Conservation (phyloP, 1,284 basidiomycete genomes). For the Albatrellus sp. region DNA sequence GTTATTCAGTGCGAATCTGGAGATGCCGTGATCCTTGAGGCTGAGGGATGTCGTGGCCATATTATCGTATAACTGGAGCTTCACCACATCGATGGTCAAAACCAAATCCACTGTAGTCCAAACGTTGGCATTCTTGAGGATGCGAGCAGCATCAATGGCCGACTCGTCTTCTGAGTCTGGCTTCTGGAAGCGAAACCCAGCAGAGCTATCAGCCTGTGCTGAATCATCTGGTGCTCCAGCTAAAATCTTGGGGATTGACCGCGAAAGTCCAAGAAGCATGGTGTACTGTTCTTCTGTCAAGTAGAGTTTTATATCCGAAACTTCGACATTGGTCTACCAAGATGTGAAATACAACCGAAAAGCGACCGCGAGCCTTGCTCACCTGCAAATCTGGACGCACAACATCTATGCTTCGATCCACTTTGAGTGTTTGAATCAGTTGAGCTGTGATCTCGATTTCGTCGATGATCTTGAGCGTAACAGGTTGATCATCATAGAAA, state of each 20-base stretch:
- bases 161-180: background rate
- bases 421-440: conserved; percentile 47
- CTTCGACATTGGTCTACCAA: conserved; percentile 53
- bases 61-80: conserved; percentile 85
- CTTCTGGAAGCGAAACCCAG: conserved; percentile 1
- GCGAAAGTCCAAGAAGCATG: conserved; percentile 60
- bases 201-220: conserved; percentile 16
- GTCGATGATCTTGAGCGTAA: conserved; percentile 79
- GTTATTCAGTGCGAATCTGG: conserved; percentile 75
- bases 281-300: conserved; percentile 88
- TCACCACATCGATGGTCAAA: conserved; percentile 66
- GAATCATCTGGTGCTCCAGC: conserved; percentile 26
- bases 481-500: conserved; percentile 32
- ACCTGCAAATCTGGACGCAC: conserved; percentile 62
- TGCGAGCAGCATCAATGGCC: conserved; percentile 7
- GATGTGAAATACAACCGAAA: background rate
- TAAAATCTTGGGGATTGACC: conserved; percentile 68
- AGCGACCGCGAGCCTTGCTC: conserved; percentile 9
- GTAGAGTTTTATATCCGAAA: conserved; percentile 86
- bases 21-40: conserved; percentile 74
- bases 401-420: conserved; percentile 35
- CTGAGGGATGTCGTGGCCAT: conserved; percentile 47
- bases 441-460: conserved; percentile 77
- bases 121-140: conserved; percentile 12
- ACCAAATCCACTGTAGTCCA: conserved; percentile 71